Percentiles rank a stretch among this genome's conserved stretches.
These are phyloP conservation scores for Serendipita sp. DNA, from an alignment of 768 basidiomycete genomes.

Conservation along the genomic window DNA sequence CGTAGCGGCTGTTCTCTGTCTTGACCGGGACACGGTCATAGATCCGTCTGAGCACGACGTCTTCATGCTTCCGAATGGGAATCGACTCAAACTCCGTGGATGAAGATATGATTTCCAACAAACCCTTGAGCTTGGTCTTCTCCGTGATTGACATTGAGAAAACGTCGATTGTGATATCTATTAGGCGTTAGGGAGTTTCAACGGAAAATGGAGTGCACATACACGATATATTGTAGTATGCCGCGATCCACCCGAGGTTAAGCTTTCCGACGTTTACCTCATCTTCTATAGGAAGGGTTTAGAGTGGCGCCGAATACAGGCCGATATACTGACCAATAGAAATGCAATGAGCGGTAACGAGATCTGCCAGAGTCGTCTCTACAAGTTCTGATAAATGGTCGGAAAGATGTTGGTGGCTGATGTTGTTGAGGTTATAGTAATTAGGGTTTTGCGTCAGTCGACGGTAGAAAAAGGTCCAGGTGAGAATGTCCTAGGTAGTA, in stretches of 20 bases:
- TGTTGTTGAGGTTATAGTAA: conserved; percentile 87
- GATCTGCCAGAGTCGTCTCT: conserved; percentile 78
- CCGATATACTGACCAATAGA: conserved; percentile 42
- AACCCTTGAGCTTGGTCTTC: conserved; percentile 88
- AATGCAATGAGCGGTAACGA: conserved; percentile 92
- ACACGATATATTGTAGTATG: conserved; percentile 91
- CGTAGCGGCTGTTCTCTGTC: conserved; percentile 53
- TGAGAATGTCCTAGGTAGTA: conserved; percentile 64
- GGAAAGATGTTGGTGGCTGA: conserved; percentile 87
- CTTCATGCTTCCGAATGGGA: conserved; percentile 91
- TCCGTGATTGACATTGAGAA: conserved; percentile 92
- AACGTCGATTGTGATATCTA: conserved; percentile 92
- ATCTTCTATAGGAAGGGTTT: conserved; percentile 37
- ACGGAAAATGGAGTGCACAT: conserved; percentile 18
- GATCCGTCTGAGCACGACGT: conserved; percentile 63
- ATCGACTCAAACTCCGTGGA: conserved; percentile 92
- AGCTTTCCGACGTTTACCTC: conserved; percentile 86
- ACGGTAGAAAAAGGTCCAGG: conserved; percentile 97
- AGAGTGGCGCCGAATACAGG: not conserved
- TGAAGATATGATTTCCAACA: conserved; percentile 91
- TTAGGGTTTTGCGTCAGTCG: conserved; percentile 96
- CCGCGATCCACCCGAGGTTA: conserved; percentile 97
- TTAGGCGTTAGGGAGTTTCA: conserved; percentile 5
- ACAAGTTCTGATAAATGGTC: conserved; percentile 94
- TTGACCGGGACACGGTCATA: conserved; percentile 97